Evolutionary conservation across 2,329 filamentous ascomycete genomes (phyloP).

Genomic region (Chaetothyriales sp.): DNA sequence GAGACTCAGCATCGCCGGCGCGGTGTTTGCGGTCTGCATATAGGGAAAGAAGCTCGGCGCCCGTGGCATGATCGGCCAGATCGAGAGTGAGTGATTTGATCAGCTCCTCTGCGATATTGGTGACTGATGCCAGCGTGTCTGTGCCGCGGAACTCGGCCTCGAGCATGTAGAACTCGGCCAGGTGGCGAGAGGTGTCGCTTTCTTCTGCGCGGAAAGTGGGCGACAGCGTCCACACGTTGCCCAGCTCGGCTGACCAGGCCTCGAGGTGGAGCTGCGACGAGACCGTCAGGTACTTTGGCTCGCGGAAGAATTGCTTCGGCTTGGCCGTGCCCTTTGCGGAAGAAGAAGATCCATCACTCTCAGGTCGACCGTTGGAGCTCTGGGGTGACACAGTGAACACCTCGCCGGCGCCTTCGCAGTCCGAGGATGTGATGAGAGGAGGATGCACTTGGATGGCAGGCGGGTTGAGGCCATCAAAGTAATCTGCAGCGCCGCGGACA

Average conservation of each 20-base stretch:
- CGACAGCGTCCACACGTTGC: constrained; percentile 84
- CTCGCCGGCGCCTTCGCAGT: constrained; percentile 92
- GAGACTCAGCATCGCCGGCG: constrained; percentile 4
- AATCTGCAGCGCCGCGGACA: constrained; percentile 57
- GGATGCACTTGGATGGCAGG: constrained; percentile 65
- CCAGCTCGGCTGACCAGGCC: constrained; percentile 73
- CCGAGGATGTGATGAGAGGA: constrained; percentile 87
- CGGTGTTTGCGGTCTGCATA: constrained; percentile 13
- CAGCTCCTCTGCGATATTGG: constrained; percentile 69
- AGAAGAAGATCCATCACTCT: constrained; percentile 16
- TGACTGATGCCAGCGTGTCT: constrained; percentile 54
- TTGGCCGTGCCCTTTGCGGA: constrained; percentile 5
- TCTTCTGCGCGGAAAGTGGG: constrained; percentile 88
- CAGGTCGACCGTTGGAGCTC: background rate
- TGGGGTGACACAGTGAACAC: constrained; percentile 59
- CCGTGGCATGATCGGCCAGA: constrained; percentile 23
- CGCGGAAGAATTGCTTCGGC: constrained; percentile 54
- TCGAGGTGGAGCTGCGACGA: constrained; percentile 91
- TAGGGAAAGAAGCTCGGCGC: constrained; percentile 40
- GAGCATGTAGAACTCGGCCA: constrained; percentile 98
- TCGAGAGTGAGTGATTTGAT: constrained; percentile 34
- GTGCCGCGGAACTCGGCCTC: constrained; percentile 74
- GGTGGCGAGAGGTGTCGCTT: constrained; percentile 82
- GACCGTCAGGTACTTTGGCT: constrained; percentile 88
- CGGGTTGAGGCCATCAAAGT: constrained; percentile 50